These are phyloP conservation scores for Sindora glabra DNA, from an alignment of 306 rosid genomes.

Conservation along the genomic window DNA sequence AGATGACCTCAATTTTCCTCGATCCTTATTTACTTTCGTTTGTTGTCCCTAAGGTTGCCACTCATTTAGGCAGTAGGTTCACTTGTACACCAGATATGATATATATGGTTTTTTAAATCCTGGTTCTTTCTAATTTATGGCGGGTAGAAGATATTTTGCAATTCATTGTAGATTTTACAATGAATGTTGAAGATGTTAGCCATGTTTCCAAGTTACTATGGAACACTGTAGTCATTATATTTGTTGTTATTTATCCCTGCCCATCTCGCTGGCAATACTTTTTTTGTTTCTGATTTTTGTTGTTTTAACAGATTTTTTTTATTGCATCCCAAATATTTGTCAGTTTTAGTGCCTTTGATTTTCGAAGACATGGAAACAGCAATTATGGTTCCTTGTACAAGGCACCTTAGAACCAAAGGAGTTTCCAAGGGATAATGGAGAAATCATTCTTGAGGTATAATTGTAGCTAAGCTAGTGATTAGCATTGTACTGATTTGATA, in stretches of 20 bases:
- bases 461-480: neutral
- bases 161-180: conserved; percentile 50
- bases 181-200: conserved; percentile 55
- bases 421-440: conserved; percentile 70
- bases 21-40: conserved; percentile 51
- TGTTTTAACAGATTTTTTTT: neutral
- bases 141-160: conserved; percentile 53
- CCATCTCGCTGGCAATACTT: too few relatives aligned
- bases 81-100: neutral
- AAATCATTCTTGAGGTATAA: conserved; percentile 55
- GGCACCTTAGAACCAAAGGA: conserved; percentile 29
- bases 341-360: conserved; percentile 50
- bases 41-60: conserved; percentile 45
- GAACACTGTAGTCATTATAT: neutral
- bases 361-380: conserved; percentile 46
- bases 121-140: conserved; percentile 21
- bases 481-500: neutral
- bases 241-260: too few relatives aligned
- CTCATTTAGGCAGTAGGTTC: neutral
- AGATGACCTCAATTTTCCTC: conserved; percentile 63
- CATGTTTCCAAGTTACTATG: conserved; percentile 51
- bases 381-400: conserved; percentile 47
- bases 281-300: neutral
- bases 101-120: neutral
- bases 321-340: neutral